A percentile compares a stretch with the other conserved stretches of the same genome.
Conservation (phyloP, 139 green algal genomes). For the Tetraselmis striata region DNA sequence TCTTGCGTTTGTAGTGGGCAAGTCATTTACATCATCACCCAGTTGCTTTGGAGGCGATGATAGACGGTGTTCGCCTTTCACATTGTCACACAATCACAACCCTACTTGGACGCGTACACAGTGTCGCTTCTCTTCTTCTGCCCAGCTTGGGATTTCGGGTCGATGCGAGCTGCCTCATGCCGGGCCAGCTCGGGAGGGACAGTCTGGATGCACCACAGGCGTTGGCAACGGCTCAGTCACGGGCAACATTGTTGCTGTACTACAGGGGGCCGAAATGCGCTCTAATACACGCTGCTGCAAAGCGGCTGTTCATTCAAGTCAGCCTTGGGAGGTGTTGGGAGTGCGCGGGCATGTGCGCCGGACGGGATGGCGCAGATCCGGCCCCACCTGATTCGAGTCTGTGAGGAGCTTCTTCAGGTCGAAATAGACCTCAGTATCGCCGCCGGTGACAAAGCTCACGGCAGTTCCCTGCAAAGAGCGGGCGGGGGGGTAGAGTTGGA, state of each 20-base stretch:
- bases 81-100: no score
- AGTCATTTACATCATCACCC: no score
- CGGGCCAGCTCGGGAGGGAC: constrained; percentile 55
- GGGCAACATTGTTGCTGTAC: constrained; percentile 55
- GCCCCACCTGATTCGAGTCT: not conserved
- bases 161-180: constrained; percentile 71
- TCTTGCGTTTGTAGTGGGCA: no score
- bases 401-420: constrained; percentile 79
- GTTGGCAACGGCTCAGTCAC: not conserved
- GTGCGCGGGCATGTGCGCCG: no score
- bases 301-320: not conserved
- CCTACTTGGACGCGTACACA: constrained; percentile 4
- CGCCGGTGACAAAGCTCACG: constrained; percentile 82
- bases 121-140: constrained; percentile 27
- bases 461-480: constrained; percentile 51
- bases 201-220: not conserved
- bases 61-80: no score
- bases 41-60: no score
- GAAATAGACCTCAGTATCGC: constrained; percentile 83
- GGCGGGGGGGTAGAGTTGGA: constrained; percentile 1
- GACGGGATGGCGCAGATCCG: not conserved
- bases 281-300: constrained; percentile 26
- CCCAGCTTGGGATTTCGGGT: constrained; percentile 52
- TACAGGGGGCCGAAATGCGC: constrained; percentile 33
- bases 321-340: not conserved